Conservation (phyloP, 495 filamentous ascomycete species). For the Lasiosphaeria ovina region DNA sequence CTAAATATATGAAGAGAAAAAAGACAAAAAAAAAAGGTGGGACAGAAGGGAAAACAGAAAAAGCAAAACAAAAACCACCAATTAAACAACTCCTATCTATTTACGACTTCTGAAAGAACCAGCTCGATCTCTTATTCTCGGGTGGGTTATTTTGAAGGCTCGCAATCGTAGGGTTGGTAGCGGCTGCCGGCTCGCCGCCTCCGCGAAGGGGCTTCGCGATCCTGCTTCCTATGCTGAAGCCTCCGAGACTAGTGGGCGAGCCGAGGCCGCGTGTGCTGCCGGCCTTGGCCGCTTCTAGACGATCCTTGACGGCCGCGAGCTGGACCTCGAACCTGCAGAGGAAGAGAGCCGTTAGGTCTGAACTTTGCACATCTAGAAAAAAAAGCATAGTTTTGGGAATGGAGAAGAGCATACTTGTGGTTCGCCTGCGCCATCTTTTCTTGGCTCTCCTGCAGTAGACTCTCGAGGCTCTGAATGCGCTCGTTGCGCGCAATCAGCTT, state of each 20-base stretch:
- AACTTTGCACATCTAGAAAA: neutral
- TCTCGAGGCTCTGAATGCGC: slow-evolving; percentile 89
- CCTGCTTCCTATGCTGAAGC: slow-evolving; percentile 79
- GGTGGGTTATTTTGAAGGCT: slow-evolving; percentile 51
- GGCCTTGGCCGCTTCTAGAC: slow-evolving; percentile 90
- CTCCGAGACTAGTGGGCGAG: slow-evolving; percentile 57
- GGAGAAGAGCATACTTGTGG: slow-evolving; percentile 68
- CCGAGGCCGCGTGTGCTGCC: slow-evolving; percentile 80
- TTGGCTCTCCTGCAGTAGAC: slow-evolving; percentile 90
- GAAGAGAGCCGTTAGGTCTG: slow-evolving; percentile 5
- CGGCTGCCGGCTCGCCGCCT: slow-evolving; percentile 61
- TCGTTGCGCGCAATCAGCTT: slow-evolving; percentile 96
- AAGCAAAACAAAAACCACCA: too few species aligned
- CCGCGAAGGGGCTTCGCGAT: slow-evolving; percentile 97
- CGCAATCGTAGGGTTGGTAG: slow-evolving; percentile 51
- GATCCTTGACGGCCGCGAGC: slow-evolving; percentile 94
- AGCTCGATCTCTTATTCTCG: slow-evolving; percentile 55
- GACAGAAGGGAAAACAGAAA: too few species aligned
- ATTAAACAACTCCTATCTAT: neutral
- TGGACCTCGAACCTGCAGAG: slow-evolving; percentile 84
- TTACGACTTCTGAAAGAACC: slow-evolving; percentile 56
- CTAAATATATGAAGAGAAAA: too few species aligned
- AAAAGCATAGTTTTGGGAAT: neutral
- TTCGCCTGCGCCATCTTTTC: slow-evolving; percentile 95
- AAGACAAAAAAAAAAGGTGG: too few species aligned